Conservation (phyloP, 2,329 filamentous ascomycete species). For the Hypoxylon sp. region DNA sequence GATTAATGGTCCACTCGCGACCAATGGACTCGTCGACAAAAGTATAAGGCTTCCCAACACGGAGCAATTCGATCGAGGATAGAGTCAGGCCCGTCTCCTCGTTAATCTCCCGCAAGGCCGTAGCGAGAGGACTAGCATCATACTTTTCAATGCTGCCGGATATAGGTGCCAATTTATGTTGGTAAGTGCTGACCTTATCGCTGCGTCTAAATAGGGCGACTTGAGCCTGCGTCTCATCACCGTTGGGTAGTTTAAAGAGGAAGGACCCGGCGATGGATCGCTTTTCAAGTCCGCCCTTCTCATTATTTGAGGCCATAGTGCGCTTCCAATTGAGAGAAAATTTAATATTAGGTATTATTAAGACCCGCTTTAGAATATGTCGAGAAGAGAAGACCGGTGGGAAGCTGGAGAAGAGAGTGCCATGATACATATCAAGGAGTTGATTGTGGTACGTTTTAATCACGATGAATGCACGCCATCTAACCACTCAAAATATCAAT, state of each 20-base stretch:
- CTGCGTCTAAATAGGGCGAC: constrained; percentile 76
- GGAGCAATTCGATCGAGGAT: constrained; percentile 64
- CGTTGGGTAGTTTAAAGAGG: constrained; percentile 63
- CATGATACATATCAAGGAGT: constrained; percentile 37
- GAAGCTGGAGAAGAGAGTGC: constrained; percentile 16
- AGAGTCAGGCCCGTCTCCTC: constrained; percentile 73
- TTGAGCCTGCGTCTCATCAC: constrained; percentile 56
- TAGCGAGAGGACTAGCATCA: constrained; percentile 67
- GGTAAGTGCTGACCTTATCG: constrained; percentile 71
- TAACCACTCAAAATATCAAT: not conserved
- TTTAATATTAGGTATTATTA: not conserved
- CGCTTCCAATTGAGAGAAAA: constrained; percentile 7
- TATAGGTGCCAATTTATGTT: constrained; percentile 73
- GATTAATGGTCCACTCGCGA: constrained; percentile 74
- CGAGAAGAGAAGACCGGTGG: constrained; percentile 13
- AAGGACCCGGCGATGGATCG: constrained; percentile 66
- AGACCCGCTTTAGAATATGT: not conserved
- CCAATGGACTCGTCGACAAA: constrained; percentile 68
- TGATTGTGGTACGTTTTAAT: constrained; percentile 24
- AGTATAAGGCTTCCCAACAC: constrained; percentile 71
- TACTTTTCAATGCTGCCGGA: constrained; percentile 71
- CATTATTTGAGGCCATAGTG: constrained; percentile 43
- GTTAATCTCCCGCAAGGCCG: constrained; percentile 73
- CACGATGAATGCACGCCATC: constrained; percentile 5
- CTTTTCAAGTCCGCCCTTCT: constrained; percentile 48